Evolutionary conservation across 192 early-diverging fungal species (phyloP).

Genomic region (Coemansia sp.): DNA sequence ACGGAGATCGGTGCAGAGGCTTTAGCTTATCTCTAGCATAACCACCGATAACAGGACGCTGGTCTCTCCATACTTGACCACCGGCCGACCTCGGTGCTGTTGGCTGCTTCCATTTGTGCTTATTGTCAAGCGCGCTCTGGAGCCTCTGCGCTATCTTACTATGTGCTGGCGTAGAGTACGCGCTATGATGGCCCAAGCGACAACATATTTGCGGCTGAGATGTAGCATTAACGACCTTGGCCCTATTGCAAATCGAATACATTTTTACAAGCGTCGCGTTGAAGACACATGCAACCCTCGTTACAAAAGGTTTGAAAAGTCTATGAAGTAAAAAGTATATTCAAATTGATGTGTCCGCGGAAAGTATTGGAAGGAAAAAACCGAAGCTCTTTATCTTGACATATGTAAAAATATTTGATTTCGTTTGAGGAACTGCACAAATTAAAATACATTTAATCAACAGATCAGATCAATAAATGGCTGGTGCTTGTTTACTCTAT

Average conservation of each 20-base stretch:
- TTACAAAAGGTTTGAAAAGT: background rate
- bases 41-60: background rate
- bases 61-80: background rate
- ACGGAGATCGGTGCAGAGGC: constrained; percentile 3
- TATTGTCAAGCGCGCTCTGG: background rate
- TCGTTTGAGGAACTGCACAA: too few species aligned
- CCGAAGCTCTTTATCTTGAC: too few species aligned
- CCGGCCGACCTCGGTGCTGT: background rate
- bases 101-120: background rate
- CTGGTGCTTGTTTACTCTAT: too few species aligned
- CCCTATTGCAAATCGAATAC: constrained; percentile 7
- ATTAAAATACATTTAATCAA: too few species aligned
- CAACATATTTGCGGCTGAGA: background rate
- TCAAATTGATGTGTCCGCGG: too few species aligned
- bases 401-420: too few species aligned
- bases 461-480: too few species aligned
- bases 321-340: background rate
- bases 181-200: background rate
- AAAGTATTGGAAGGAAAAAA: too few species aligned
- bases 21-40: constrained; percentile 34
- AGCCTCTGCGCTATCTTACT: background rate
- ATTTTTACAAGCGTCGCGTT: background rate
- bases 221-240: background rate
- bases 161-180: background rate
- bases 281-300: background rate